Conservation (phyloP, 768 basidiomycete species). For the Holtermanniella nyarrowii region DNA sequence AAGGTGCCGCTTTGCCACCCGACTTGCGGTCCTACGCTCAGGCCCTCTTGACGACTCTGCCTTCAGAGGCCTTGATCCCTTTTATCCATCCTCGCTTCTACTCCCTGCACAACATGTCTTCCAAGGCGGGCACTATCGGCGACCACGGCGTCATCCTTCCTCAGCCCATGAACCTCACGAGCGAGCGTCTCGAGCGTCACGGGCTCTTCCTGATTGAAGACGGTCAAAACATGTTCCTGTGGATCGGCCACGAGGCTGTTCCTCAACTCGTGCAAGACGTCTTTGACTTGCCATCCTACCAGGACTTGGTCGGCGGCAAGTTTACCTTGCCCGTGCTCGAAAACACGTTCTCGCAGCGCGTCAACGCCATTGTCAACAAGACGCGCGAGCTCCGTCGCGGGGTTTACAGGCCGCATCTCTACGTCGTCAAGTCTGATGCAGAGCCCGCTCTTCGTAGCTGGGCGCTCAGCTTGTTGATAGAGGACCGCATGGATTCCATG, state of each 20-base stretch:
- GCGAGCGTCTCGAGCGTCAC: slow-evolving; percentile 88
- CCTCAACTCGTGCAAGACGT: slow-evolving; percentile 89
- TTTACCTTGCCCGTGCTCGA: slow-evolving; percentile 80
- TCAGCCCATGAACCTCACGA: slow-evolving; percentile 75
- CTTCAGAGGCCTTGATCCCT: slow-evolving; percentile 79
- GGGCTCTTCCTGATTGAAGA: slow-evolving; percentile 96
- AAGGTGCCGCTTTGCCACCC: slow-evolving; percentile 93
- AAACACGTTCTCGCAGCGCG: slow-evolving; percentile 88
- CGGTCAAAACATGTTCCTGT: slow-evolving; percentile 93
- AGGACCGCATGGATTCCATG: slow-evolving; percentile 87
- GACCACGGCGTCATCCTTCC: slow-evolving; percentile 83
- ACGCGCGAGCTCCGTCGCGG: slow-evolving; percentile 87
- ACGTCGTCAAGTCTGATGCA: slow-evolving; percentile 95
- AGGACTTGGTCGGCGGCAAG: slow-evolving; percentile 86
- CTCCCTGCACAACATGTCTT: slow-evolving; percentile 89
- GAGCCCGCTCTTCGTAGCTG: slow-evolving; percentile 88
- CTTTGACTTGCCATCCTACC: slow-evolving; percentile 79
- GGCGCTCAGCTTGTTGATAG: slow-evolving; percentile 88
- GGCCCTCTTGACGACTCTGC: slow-evolving; percentile 76
- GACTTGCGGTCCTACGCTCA: slow-evolving; percentile 95
- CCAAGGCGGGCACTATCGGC: slow-evolving; percentile 84
- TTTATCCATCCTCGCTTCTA: slow-evolving; percentile 95
- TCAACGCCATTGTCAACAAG: slow-evolving; percentile 89
- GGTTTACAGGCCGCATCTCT: slow-evolving; percentile 84
- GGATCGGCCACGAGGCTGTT: slow-evolving; percentile 97